Conservation (phyloP, 805 yeast genomes). For the Starmerella apis region DNA sequence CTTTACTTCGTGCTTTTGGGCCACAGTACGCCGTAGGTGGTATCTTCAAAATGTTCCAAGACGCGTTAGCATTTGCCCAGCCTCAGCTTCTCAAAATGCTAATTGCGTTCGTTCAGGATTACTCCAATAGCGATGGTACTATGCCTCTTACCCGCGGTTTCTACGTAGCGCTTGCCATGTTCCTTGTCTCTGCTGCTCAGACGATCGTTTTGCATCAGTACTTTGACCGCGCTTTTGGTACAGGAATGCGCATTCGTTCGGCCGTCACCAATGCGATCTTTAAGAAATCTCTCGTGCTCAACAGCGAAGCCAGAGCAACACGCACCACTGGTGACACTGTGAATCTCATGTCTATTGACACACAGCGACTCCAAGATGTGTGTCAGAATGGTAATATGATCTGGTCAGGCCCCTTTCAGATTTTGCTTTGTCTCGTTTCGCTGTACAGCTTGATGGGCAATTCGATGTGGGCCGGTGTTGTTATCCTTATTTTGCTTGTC, state of each 20-base stretch:
- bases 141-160: constrained; percentile 47
- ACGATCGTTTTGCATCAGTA: constrained; percentile 62
- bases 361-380: constrained; percentile 76
- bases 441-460: constrained; percentile 65
- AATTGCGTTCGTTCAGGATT: constrained; percentile 51
- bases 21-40: constrained; percentile 60
- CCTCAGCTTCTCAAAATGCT: constrained; percentile 68
- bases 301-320: constrained; percentile 51
- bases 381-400: constrained; percentile 66
- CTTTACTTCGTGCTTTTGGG: constrained; percentile 66
- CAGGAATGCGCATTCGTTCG: constrained; percentile 50
- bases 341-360: constrained; percentile 87
- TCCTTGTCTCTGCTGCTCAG: constrained; percentile 47
- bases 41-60: constrained; percentile 60
- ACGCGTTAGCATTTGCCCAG: constrained; percentile 70
- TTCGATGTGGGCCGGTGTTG: constrained; percentile 91
- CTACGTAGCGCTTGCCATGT: constrained; percentile 53
- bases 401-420: constrained; percentile 93
- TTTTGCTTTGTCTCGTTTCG: constrained; percentile 61
- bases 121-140: constrained; percentile 26
- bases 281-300: constrained; percentile 57
- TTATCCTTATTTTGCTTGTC: constrained; percentile 61
- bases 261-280: constrained; percentile 59
- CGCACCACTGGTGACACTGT: constrained; percentile 88
- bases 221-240: constrained; percentile 40